Conservation (phyloP, 495 filamentous ascomycete species). For the Trichoderma gamsii region DNA sequence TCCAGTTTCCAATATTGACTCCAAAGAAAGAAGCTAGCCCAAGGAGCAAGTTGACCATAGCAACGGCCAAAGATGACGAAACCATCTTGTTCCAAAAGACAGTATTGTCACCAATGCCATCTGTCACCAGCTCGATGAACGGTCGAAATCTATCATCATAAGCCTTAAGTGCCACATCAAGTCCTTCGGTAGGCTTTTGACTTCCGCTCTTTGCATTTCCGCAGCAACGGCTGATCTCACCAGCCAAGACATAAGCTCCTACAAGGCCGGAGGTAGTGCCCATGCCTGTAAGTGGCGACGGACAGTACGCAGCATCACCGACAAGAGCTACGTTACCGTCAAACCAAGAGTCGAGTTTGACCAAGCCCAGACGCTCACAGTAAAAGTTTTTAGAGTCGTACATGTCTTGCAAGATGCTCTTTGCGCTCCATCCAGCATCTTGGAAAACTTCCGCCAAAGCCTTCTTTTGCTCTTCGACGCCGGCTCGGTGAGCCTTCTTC, state of each 20-base stretch:
- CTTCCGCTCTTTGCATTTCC: background rate
- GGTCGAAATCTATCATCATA: slow-evolving; percentile 42
- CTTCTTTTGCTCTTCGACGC: slow-evolving; percentile 35
- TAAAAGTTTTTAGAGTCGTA: slow-evolving; percentile 43
- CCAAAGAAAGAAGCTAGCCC: slow-evolving; percentile 26
- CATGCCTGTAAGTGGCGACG: slow-evolving; percentile 38
- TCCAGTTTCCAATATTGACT: slow-evolving; percentile 27
- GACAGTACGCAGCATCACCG: slow-evolving; percentile 41
- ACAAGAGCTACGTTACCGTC: slow-evolving; percentile 34
- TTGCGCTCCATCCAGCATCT: slow-evolving; percentile 40
- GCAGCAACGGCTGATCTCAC: slow-evolving; percentile 37
- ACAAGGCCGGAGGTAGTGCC: slow-evolving; percentile 41
- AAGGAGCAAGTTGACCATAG: slow-evolving; percentile 7
- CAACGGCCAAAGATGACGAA: background rate
- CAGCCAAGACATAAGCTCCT: slow-evolving; percentile 47
- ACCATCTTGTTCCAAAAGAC: background rate
- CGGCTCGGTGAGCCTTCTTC: slow-evolving; percentile 22
- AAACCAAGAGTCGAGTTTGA: slow-evolving; percentile 32
- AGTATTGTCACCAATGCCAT: slow-evolving; percentile 11
- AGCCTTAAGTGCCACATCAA: slow-evolving; percentile 30
- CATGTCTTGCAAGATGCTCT: slow-evolving; percentile 36
- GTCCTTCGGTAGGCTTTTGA: slow-evolving; percentile 20
- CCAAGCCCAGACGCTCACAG: slow-evolving; percentile 39
- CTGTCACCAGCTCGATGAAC: slow-evolving; percentile 34
- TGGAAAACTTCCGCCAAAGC: slow-evolving; percentile 33